Percentiles rank a stretch among this genome's conserved stretches.
Evolutionary conservation across 2,329 filamentous ascomycete genomes (phyloP).

Genomic region (Aspergillus amoenus): DNA sequence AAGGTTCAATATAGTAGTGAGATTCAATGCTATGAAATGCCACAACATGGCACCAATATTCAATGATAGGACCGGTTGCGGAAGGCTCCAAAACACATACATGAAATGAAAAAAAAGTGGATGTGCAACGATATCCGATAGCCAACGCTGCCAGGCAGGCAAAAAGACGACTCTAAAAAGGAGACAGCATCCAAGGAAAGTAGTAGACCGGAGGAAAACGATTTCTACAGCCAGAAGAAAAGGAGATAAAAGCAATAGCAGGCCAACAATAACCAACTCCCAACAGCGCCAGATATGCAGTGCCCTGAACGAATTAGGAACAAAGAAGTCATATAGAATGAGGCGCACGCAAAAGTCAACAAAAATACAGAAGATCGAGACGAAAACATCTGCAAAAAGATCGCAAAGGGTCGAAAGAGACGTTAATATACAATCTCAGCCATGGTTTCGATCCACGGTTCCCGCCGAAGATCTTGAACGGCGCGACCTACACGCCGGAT

Average conservation of each 20-base stretch:
- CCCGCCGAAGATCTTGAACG: constrained; percentile 18
- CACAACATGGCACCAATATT: constrained; percentile 15
- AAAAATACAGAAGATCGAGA: not conserved
- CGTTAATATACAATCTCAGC: constrained; percentile 8
- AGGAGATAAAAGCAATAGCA: constrained; percentile 3
- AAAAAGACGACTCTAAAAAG: constrained; percentile 8
- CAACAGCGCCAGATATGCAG: constrained; percentile 28
- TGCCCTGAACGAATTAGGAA: constrained; percentile 10
- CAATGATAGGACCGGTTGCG: constrained; percentile 4
- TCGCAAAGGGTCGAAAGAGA: constrained; percentile 1
- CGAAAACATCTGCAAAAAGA: constrained; percentile 1
- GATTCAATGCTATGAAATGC: constrained; percentile 9
- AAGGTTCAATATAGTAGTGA: not conserved
- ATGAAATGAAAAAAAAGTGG: constrained; percentile 14
- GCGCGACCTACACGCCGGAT: not conserved
- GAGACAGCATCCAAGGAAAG: constrained; percentile 7
- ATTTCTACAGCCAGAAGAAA: constrained; percentile 19
- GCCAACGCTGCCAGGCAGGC: constrained; percentile 13
- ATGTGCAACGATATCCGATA: constrained; percentile 3
- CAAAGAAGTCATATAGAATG: not conserved
- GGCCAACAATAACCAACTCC: constrained; percentile 22
- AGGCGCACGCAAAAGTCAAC: not conserved
- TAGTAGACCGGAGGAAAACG: constrained; percentile 14
- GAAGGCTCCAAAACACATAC: constrained; percentile 12
- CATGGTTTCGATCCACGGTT: constrained; percentile 17